A percentile compares a stretch with the other conserved stretches of the same genome.
phyloP scores from a whole-genome alignment of 2,329 filamentous ascomycete genomes.

The Hypoxylon sp. region DNA sequence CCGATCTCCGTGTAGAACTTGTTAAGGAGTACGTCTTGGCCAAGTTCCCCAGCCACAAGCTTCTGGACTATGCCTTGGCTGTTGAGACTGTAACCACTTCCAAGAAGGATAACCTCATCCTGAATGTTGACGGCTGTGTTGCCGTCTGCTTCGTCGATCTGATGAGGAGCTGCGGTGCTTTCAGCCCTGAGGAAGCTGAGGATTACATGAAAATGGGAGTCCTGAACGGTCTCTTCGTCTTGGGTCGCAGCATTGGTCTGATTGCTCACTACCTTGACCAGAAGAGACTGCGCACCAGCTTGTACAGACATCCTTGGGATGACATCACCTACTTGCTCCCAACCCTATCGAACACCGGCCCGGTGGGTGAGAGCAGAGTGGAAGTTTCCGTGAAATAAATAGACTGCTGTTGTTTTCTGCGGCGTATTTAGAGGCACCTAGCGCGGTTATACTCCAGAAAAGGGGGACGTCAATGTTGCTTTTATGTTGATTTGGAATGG shows the following conservation, averaged over 20 bases:
- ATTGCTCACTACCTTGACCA: slow-evolving; percentile 99
- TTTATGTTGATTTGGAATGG: slow-evolving; percentile 40
- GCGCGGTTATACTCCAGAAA: slow-evolving; percentile 31
- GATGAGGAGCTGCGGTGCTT: slow-evolving; percentile 97
- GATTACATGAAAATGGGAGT: slow-evolving; percentile 99
- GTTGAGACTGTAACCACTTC: slow-evolving; percentile 98
- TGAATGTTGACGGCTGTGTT: slow-evolving; percentile 98
- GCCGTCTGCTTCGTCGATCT: slow-evolving; percentile 99
- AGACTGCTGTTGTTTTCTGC: slow-evolving; percentile 48
- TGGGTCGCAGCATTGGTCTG: slow-evolving; percentile 96
- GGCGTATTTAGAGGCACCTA: slow-evolving; percentile 45
- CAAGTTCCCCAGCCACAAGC: slow-evolving; percentile 97
- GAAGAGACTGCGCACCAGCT: slow-evolving; percentile 97
- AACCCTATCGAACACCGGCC: slow-evolving; percentile 78
- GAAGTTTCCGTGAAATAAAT: slow-evolving; percentile 81
- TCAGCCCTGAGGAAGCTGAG: slow-evolving; percentile 95
- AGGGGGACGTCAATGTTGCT: slow-evolving; percentile 29
- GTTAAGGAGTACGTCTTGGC: slow-evolving; percentile 99
- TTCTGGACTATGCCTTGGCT: slow-evolving; percentile 97
- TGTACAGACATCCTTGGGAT: slow-evolving; percentile 99
- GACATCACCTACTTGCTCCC: slow-evolving; percentile 97
- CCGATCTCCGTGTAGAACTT: slow-evolving; percentile 98
- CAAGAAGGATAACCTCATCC: slow-evolving; percentile 99
- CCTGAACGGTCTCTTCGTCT: slow-evolving; percentile 98
- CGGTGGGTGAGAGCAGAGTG: slow-evolving; percentile 87